Percentiles rank a stretch among this genome's conserved stretches.
Evolutionary conservation across 192 early-diverging fungal genomes (phyloP).

Genomic region (Cetraspora pellucida): DNA sequence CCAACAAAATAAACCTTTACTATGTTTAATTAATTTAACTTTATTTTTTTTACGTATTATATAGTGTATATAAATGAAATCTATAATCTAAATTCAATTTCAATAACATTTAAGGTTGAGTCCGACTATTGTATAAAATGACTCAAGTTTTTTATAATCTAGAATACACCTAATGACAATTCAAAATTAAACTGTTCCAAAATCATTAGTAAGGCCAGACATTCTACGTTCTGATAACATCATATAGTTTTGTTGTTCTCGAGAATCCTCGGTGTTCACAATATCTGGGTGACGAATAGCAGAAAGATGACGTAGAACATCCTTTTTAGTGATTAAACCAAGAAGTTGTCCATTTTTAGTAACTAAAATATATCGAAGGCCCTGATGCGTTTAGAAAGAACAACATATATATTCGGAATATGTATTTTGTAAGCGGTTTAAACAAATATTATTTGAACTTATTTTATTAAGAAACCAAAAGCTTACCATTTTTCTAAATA

Average conservation of each 20-base stretch:
- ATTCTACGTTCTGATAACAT: slow-evolving; percentile 26
- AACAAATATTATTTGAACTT: background rate
- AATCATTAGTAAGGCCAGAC: slow-evolving; percentile 15
- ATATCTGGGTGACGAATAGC: slow-evolving; percentile 39
- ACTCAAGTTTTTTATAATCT: too few species aligned
- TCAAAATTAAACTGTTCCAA: slow-evolving; percentile 3
- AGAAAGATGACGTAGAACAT: slow-evolving; percentile 58
- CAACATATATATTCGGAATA: background rate
- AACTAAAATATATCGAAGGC: slow-evolving; percentile 63
- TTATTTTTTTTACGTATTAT: too few species aligned
- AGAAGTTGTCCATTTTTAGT: slow-evolving; percentile 61
- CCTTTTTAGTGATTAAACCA: slow-evolving; percentile 75
- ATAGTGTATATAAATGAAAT: too few species aligned
- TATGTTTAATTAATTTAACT: too few species aligned
- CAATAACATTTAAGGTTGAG: too few species aligned
- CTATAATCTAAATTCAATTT: too few species aligned
- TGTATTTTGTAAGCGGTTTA: background rate
- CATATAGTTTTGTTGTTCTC: slow-evolving; percentile 22
- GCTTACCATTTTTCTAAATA: slow-evolving; percentile 62
- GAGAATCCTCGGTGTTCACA: slow-evolving; percentile 1
- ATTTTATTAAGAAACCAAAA: background rate
- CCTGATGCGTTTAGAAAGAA: slow-evolving; percentile 33
- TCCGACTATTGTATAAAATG: too few species aligned
- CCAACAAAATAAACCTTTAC: too few species aligned
- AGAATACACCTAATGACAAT: background rate